Percentiles rank a stretch among this genome's conserved stretches.
Conservation (phyloP, 257 asterid genomes). For the Primulina huaijiensis region DNA sequence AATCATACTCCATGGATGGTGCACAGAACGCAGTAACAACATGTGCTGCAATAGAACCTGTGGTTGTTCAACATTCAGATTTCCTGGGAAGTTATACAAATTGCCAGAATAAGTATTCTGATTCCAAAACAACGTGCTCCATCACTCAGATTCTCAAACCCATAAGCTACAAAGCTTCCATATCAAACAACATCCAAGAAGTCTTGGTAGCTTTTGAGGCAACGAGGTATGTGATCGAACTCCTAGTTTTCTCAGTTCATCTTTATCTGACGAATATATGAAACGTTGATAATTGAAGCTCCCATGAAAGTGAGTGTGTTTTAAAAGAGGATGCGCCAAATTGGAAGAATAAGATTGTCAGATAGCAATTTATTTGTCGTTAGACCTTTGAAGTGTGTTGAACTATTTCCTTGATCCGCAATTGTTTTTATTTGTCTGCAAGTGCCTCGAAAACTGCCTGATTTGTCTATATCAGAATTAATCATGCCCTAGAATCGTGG, state of each 20-base stretch:
- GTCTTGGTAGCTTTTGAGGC: slow-evolving; percentile 72
- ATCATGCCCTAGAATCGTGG: background rate
- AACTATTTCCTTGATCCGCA: background rate
- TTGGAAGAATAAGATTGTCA: slow-evolving; percentile 8
- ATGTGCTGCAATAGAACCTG: slow-evolving; percentile 31
- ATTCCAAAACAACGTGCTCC: slow-evolving; percentile 45
- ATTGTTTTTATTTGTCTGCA: background rate
- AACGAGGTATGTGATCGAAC: slow-evolving; percentile 59
- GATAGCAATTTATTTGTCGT: background rate
- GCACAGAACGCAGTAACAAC: slow-evolving; percentile 31
- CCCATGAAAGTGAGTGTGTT: background rate
- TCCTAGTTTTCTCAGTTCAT: slow-evolving; percentile 19
- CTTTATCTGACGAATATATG: slow-evolving; percentile 4
- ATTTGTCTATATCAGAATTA: background rate
- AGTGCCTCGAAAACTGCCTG: background rate
- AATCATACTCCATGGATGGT: slow-evolving; percentile 33
- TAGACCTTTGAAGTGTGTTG: background rate
- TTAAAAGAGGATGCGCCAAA: background rate
- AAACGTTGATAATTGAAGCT: slow-evolving; percentile 9
- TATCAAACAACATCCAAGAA: slow-evolving; percentile 54
- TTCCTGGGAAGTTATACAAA: slow-evolving; percentile 27
- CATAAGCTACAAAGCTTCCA: slow-evolving; percentile 53
- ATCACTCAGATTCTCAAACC: slow-evolving; percentile 74
- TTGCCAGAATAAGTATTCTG: slow-evolving; percentile 40
- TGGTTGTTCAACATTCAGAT: slow-evolving; percentile 34